Percentiles rank a stretch among this genome's conserved stretches.
Conservation (phyloP, 352 stramenopile genomes). For the Phytophthora boehmeriae region DNA sequence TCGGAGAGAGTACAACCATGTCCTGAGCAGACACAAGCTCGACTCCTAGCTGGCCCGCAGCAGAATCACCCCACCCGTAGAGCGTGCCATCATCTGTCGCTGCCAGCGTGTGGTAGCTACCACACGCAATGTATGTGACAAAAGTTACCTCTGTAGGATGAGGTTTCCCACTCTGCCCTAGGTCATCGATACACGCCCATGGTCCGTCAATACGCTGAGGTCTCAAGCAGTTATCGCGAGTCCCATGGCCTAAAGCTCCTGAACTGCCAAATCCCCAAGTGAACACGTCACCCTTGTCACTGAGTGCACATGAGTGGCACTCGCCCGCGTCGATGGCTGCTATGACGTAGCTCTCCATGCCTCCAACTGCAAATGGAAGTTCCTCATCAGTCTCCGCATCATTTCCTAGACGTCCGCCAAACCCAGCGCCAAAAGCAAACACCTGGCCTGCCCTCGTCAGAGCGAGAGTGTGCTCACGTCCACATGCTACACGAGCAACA, state of each 20-base stretch:
- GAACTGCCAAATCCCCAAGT: conserved; percentile 89
- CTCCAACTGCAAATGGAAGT: conserved; percentile 42
- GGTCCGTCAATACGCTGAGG: conserved; percentile 46
- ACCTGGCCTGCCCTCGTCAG: conserved; percentile 59
- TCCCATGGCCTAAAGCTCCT: conserved; percentile 72
- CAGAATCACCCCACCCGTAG: conserved; percentile 84
- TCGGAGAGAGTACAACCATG: conserved; percentile 59
- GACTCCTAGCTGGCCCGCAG: conserved; percentile 69
- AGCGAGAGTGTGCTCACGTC: conserved; percentile 83
- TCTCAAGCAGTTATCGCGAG: conserved; percentile 57
- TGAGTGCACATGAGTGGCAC: conserved; percentile 81
- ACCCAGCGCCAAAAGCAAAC: conserved; percentile 79
- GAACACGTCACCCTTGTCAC: conserved; percentile 66
- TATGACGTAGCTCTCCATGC: conserved; percentile 46
- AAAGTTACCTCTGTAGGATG: not conserved
- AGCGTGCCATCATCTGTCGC: conserved; percentile 52
- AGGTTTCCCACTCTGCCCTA: conserved; percentile 16
- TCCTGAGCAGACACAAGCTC: conserved; percentile 50
- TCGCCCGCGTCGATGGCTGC: conserved; percentile 72
- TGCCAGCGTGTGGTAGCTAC: conserved; percentile 78
- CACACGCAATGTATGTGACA: conserved; percentile 60
- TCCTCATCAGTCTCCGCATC: conserved; percentile 68
- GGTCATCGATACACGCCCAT: conserved; percentile 25
- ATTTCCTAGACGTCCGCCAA: conserved; percentile 78
- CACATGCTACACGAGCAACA: conserved; percentile 68